Base-by-base conservation (phyloP, 2,329 filamentous ascomycete genomes). In the Colletotrichum horii region DNA sequence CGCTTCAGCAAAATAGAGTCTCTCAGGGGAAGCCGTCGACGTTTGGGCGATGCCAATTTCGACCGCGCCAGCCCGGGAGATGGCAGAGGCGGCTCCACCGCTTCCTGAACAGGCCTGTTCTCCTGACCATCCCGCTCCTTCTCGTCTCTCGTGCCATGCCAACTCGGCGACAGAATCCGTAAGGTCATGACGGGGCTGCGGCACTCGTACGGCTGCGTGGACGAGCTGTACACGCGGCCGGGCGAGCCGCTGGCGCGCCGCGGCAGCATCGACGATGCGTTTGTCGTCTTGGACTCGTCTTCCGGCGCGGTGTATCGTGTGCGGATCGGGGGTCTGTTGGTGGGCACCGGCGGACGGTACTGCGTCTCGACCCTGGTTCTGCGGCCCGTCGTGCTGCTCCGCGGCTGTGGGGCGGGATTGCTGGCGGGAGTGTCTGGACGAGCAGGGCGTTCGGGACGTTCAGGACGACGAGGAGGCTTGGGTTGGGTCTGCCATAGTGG, bases 151-250 rank as follows among this genome's bases (percentile, higher is more conserved):
- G 19, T 24, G 0, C 65, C 34, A 6, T 60, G 32, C 24, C 70
- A 28, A 28, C 70, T 76, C 11, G 70, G 70, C 4, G 74, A 76
- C 26, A 76, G 30, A 22, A 76, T 74, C 7, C 74, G 14, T 4
- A 76, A 15, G 0, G 74, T 76, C 74, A 76, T 76, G 7, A 76
- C 74, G 6, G 74, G 74, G 6, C 74, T 76, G 32, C 36, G 74
- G 22, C 64, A 68, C 15, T 73, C 58, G n/a, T 65, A 73, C 4
- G 74, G 64, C 24, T 71, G 48, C 4, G 38, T 58, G 5, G 74
- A 62, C 6, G 74, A 76, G 64, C 74, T 76, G 15, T 76, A 76
- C 12, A 66, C 74, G 14, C 74, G 70, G 14, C 30, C 65, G n/a
- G 70, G 36, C 6, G 70, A 76, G 8, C 22, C 48, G 19, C 58